Base-by-base conservation (phyloP, 306 rosid species). In the Prunus mume region DNA sequence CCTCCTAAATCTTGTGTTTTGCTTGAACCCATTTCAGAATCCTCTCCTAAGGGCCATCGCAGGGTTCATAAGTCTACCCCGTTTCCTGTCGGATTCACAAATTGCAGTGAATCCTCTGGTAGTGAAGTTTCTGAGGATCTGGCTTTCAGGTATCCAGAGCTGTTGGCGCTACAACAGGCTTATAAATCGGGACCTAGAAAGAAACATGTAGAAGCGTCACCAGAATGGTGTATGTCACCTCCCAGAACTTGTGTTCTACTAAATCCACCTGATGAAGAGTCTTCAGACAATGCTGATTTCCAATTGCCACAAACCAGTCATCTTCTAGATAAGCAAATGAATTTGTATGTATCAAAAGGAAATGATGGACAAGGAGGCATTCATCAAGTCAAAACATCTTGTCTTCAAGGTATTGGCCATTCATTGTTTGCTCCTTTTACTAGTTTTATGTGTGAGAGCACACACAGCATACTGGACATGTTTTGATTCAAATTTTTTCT, bases 221-320 rank as follows among this genome's bases (percentile, higher is more conserved):
- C 93, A 6, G 86, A 78, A 72, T 96, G 99, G 98, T 83, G 79
- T 68, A 68, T 85, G 50, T 96, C 99, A 14, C 99, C 99, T 55
- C 99, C 93, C 19, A 96, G 89, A 87, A 83, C 98, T 34, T 96
- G 99, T 78, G 88, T 91, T 82, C 60, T 96, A 85, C 84, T 96
- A 68, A 82, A 91, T 71, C 93, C 93, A 50, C 81, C 86, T 51
- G 90, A 91, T 78, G 93, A 85, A 67, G 79, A 77, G 63, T 79
- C 86, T 30, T 38, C 76, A 38, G 82, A 83, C 22, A 80, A 69
- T 73, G 85, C 55, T 80, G 70, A 62, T 50, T 56, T 72, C 20
- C 20, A 54, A 69, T 19, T 77, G 45, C 85, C 32, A 19, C 43
- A 24, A 58, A 49, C 76, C 0, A 67, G 74, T 28, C 50, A 38